A percentile compares a stretch with the other conserved stretches of the same genome.
Evolutionary conservation across 2,329 filamentous ascomycete species (phyloP).

Genomic region (Celoporthe dispersa): DNA sequence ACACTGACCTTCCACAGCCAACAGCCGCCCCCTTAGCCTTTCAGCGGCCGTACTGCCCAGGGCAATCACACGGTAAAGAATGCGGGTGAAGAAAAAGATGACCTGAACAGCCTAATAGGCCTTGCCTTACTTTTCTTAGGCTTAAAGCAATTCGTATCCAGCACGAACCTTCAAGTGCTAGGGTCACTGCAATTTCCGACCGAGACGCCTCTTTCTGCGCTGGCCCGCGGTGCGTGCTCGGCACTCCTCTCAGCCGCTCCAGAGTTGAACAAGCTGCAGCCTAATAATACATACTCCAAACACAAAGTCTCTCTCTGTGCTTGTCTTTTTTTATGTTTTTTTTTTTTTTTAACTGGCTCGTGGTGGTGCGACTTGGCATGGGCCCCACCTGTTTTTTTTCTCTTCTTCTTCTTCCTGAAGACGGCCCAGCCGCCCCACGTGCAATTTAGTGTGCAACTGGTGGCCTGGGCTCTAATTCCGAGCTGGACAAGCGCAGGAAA

Average conservation of each 20-base stretch:
- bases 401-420: neutral
- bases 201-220: neutral
- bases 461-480: neutral
- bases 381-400: neutral
- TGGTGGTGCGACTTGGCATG: neutral
- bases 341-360: no score
- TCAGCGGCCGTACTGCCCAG: neutral
- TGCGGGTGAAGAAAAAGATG: neutral
- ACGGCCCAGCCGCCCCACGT: neutral
- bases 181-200: constrained; percentile 5
- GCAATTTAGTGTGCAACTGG: neutral
- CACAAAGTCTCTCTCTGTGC: neutral
- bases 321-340: neutral
- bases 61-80: neutral
- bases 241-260: neutral
- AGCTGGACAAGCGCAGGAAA: neutral
- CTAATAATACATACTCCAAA: neutral
- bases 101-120: neutral
- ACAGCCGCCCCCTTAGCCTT: neutral
- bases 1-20: neutral
- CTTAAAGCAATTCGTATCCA: constrained; percentile 6
- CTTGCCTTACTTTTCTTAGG: neutral
- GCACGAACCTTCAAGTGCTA: neutral
- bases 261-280: neutral
- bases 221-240: neutral